Evolutionary conservation across 345 rosid species (phyloP), one percentile per base, ranked within the genome.

Genomic region (Eucalyptus curtisii): DNA sequence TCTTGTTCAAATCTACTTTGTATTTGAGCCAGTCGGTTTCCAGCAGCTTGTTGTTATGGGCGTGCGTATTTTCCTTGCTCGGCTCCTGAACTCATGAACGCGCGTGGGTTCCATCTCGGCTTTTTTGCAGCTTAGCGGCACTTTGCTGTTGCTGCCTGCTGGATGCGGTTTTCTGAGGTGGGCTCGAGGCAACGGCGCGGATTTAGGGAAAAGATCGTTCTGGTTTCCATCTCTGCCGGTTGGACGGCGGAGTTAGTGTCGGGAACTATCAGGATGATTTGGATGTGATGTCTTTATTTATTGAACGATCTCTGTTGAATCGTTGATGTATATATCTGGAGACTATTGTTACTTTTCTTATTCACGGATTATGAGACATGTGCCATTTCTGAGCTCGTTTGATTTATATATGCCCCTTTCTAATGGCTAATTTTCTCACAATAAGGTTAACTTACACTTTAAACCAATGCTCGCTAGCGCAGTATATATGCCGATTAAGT

Each of bases 121-220:
- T 45, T 86, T 55, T 85, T 86, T 85, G 93, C 96, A 95, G 97
- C 92, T 92, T 95, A 91, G 95, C 95, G 79, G 96, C 96, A 13
- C 95, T 95, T 86, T 95, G 97, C 90, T 95, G 97, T 64, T 95
- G 97, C 90, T 95, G 96, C 91, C 93, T 95, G 80, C 87, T 95
- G 91, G 97, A 95, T 93, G 95, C 96, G 86, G 94, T 95, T 91
- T 90, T 95, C 92, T 94, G 92, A 95, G 88, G 87, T 47, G 71
- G 31, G 45, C 30, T 76, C 12, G 12, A 5, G 13, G 44, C 6
- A 8, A 3, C 8, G 8, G 82, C 8, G 1, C 14, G 15, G 5
- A 3, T 76, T 37, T 19, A 76, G 82, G 45, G 82, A 59, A 44
- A 59, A 19, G 27, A 37, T 76, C 15, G 47, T 37, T 76, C 82